Percentiles rank a stretch among this genome's conserved stretches.
phyloP scores from a whole-genome alignment of 1,284 basidiomycete species.

The Chalciporus sp. region DNA sequence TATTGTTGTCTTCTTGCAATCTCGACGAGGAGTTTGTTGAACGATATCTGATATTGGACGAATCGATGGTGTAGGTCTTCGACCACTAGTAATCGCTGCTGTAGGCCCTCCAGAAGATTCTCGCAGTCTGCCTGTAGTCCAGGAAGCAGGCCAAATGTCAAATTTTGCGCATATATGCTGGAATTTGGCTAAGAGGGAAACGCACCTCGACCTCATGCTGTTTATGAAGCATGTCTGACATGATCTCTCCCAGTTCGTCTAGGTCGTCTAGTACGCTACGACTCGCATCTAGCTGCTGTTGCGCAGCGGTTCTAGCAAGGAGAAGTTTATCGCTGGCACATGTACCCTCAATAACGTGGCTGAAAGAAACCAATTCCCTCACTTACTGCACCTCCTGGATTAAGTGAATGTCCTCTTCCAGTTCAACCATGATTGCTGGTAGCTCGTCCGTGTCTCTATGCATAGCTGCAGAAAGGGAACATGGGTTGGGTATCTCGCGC shows the following conservation, averaged over 20 bases:
- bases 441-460: constrained; percentile 76
- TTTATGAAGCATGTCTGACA: constrained; percentile 70
- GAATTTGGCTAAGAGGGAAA: not conserved
- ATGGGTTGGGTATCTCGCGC: not conserved
- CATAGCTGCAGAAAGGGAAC: constrained; percentile 54
- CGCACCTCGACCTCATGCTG: constrained; percentile 68
- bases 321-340: constrained; percentile 47
- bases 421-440: constrained; percentile 67
- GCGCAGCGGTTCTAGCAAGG: constrained; percentile 43
- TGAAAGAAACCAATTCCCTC: not conserved
- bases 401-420: constrained; percentile 56
- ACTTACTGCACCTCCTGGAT: constrained; percentile 63
- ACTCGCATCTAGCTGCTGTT: constrained; percentile 52
- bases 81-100: constrained; percentile 60
- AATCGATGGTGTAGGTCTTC: constrained; percentile 66
- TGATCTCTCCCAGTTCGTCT: constrained; percentile 75
- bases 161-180: not conserved
- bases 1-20: constrained; percentile 69
- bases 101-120: constrained; percentile 54
- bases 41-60: constrained; percentile 68
- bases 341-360: not conserved
- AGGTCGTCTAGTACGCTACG: constrained; percentile 57
- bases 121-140: constrained; percentile 49
- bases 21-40: constrained; percentile 70
- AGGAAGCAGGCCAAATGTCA: not conserved